A percentile compares a stretch with the other conserved stretches of the same genome.
Conservation (phyloP, 306 rosid genomes). For the Rosa rugosa region DNA sequence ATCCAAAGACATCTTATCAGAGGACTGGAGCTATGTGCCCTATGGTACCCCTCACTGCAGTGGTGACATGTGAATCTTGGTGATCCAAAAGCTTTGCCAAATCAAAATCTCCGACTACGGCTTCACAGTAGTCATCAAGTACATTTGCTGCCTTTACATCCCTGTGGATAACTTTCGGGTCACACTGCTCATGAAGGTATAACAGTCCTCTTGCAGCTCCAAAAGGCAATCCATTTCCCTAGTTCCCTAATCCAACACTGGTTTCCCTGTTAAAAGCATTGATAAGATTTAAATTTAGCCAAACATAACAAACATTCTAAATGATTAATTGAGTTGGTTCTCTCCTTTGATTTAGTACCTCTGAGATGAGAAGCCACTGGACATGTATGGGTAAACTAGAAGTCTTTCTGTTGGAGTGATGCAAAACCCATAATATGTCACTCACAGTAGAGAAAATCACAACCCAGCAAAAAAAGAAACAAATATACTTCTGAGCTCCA, state of each 20-base stretch:
- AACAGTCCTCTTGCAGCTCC: no score
- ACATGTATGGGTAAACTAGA: no score
- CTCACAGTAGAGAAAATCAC: no score
- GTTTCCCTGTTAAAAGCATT: constrained; percentile 52
- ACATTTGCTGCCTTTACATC: constrained; percentile 97
- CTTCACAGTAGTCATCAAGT: constrained; percentile 89
- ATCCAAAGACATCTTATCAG: constrained; percentile 96
- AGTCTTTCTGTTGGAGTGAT: no score
- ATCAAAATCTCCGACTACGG: constrained; percentile 96
- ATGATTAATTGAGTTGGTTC: background rate
- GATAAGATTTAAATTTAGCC: constrained; percentile 14
- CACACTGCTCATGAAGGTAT: no score
- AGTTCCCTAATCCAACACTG: no score
- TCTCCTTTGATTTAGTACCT: background rate
- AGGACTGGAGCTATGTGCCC: constrained; percentile 98
- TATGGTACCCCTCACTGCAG: constrained; percentile 92
- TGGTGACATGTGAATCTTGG: constrained; percentile 92
- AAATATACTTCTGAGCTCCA: no score
- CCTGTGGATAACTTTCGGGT: constrained; percentile 91
- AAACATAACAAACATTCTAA: background rate
- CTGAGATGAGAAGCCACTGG: no score
- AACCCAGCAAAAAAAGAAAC: no score
- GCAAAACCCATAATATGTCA: no score
- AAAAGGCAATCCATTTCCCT: no score
- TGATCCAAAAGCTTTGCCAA: constrained; percentile 96